A percentile compares a stretch with the other conserved stretches of the same genome.
Conservation (phyloP, 2,329 filamentous ascomycete species). For the Corniculantispora saksenae region DNA sequence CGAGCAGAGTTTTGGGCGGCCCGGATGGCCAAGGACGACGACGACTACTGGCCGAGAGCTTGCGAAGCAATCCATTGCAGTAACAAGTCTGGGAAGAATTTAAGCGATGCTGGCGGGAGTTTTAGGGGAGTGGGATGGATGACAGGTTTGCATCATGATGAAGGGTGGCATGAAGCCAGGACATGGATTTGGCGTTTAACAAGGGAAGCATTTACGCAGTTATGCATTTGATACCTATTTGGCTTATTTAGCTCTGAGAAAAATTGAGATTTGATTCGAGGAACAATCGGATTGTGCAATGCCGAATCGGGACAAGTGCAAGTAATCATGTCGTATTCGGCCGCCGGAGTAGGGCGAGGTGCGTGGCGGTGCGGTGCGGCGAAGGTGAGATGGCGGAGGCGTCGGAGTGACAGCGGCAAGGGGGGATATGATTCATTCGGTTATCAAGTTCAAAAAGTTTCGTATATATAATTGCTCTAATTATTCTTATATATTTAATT, state of each 20-base stretch:
- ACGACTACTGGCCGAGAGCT: conserved; percentile 7
- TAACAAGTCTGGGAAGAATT: neutral
- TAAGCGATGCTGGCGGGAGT: neutral
- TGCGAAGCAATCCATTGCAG: neutral
- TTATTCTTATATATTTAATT: too few relatives aligned
- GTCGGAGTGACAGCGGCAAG: neutral
- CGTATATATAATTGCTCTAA: too few relatives aligned
- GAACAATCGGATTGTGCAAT: neutral
- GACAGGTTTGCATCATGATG: neutral
- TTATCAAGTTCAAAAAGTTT: too few relatives aligned
- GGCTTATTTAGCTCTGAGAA: neutral
- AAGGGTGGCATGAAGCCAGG: neutral
- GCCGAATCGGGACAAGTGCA: neutral
- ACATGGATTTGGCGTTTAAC: conserved; percentile 4
- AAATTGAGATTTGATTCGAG: neutral
- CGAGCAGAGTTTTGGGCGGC: conserved; percentile 30
- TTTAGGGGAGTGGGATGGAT: neutral
- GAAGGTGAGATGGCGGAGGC: neutral
- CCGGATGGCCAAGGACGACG: neutral
- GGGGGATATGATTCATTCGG: too few relatives aligned
- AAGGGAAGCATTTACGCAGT: neutral
- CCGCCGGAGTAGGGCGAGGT: too few relatives aligned
- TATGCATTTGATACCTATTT: neutral
- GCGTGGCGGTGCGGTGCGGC: neutral
- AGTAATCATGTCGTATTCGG: neutral